Evolutionary conservation across 164 flowering plant species (phyloP).

Genomic region (Magnolia sinica): DNA sequence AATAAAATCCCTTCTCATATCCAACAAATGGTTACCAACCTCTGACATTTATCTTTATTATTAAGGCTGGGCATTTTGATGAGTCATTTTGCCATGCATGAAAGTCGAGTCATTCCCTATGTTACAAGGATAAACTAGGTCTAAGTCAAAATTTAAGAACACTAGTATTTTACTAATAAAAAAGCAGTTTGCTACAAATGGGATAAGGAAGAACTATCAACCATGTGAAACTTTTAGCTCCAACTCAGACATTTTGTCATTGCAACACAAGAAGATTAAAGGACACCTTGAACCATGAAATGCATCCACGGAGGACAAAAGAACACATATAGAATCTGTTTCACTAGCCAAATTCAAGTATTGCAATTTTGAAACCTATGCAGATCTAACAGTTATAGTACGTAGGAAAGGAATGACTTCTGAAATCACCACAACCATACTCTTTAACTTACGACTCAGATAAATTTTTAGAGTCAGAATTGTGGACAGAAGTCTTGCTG

Average conservation of each 20-base stretch:
- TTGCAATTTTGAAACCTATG: neutral
- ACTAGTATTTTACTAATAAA: neutral
- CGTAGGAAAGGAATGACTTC: neutral
- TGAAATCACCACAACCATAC: neutral
- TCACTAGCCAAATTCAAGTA: no score
- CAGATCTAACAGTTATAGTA: neutral
- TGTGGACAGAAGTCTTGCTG: constrained; percentile 19
- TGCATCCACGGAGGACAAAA: neutral
- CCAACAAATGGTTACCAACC: no score
- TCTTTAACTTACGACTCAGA: constrained; percentile 51
- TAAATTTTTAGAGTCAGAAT: constrained; percentile 29
- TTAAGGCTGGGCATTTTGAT: neutral
- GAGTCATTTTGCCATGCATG: neutral
- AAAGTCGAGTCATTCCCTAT: neutral
- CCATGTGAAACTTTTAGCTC: neutral
- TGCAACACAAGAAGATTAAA: neutral
- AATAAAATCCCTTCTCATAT: neutral
- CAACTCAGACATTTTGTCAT: neutral
- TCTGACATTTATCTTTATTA: no score
- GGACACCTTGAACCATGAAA: neutral
- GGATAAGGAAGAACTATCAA: neutral
- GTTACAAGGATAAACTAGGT: neutral
- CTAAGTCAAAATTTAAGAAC: neutral
- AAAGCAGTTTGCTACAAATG: neutral
- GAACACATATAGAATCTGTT: neutral